phyloP scores from a whole-genome alignment of 2,329 filamentous ascomycete species.

The Ilyonectria mors-panacis region DNA sequence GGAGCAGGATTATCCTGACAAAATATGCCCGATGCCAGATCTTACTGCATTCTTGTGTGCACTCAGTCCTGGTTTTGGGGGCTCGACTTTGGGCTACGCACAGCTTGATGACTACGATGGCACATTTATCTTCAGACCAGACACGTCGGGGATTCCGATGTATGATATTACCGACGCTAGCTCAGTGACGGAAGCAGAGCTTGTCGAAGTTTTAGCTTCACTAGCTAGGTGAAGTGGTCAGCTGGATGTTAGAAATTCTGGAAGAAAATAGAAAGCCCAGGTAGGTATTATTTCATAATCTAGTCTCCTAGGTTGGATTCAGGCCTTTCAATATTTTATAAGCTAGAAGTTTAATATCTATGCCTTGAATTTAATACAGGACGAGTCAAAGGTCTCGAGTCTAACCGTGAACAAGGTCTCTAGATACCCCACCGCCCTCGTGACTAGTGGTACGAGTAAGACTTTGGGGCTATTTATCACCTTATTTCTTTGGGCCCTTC shows the following conservation, averaged over 20 bases:
- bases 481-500: neutral
- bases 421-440: too few species aligned
- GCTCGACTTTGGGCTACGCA: conserved; percentile 21
- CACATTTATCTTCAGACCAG: conserved; percentile 36
- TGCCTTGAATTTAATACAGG: neutral
- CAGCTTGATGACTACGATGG: conserved; percentile 30
- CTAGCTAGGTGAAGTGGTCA: neutral
- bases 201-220: neutral
- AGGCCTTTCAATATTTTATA: neutral
- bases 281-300: neutral
- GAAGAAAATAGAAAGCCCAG: neutral
- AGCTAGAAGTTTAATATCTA: neutral
- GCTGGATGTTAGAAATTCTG: neutral
- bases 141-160: conserved; percentile 36
- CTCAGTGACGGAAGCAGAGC: neutral
- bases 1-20: conserved; percentile 34
- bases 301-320: neutral
- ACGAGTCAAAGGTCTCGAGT: neutral
- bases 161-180: conserved; percentile 25
- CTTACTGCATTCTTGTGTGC: conserved; percentile 38
- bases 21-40: conserved; percentile 40
- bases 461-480: too few species aligned
- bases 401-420: too few species aligned
- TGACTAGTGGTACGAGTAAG: too few species aligned
- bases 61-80: conserved; percentile 29